Conservation (phyloP, 1,139 yeast genomes). For the Diutina pseudorugosa region DNA sequence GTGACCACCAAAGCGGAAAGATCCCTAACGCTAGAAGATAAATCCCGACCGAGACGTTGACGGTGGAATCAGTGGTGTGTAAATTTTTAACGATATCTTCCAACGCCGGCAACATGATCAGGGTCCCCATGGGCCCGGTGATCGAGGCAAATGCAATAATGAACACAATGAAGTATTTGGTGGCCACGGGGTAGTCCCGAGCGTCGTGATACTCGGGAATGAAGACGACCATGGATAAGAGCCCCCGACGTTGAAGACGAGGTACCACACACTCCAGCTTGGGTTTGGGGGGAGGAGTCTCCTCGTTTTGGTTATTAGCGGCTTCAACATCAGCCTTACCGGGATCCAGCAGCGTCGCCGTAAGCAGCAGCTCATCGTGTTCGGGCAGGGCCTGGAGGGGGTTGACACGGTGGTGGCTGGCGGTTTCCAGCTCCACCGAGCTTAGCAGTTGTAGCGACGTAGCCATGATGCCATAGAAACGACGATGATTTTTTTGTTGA, state of each 20-base stretch:
- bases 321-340: not conserved
- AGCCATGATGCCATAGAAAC: not conserved
- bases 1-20: constrained; percentile 86
- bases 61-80: constrained; percentile 44
- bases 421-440: not conserved
- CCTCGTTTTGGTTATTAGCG: not conserved
- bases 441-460: not conserved
- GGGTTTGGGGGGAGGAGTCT: not conserved
- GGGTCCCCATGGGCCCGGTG: constrained; percentile 89
- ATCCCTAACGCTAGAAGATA: constrained; percentile 64
- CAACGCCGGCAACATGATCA: constrained; percentile 72
- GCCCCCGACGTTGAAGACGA: constrained; percentile 27
- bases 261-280: constrained; percentile 5
- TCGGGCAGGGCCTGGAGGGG: not conserved
- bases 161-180: constrained; percentile 45
- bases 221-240: constrained; percentile 38
- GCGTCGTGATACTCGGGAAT: constrained; percentile 71
- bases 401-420: not conserved
- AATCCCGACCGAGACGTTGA: constrained; percentile 72
- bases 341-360: not conserved
- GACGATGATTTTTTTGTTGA: no score
- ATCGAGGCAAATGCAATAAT: constrained; percentile 65
- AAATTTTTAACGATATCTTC: constrained; percentile 44
- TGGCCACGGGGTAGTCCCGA: constrained; percentile 38
- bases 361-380: not conserved